These are phyloP conservation scores for Massarina eburnea DNA, from an alignment of 2,329 filamentous ascomycete species.

Conservation along the genomic window DNA sequence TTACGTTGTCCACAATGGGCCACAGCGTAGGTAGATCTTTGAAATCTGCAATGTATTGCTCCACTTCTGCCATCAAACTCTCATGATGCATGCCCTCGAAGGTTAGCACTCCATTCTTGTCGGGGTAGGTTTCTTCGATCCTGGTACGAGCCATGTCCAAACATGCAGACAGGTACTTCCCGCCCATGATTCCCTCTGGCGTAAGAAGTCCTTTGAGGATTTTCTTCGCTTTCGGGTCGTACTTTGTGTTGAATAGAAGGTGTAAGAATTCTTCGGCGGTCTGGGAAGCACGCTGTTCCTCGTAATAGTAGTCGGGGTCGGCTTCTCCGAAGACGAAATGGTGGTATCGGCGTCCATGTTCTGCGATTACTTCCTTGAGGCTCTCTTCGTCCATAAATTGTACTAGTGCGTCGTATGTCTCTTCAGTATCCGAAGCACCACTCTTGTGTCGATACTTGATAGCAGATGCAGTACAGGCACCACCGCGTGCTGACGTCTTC, in stretches of 20 bases:
- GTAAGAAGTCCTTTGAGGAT: conserved; percentile 1
- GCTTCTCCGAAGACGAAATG: conserved; percentile 10
- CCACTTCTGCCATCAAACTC: background rate
- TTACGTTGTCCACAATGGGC: conserved; percentile 7
- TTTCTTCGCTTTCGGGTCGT: conserved; percentile 2
- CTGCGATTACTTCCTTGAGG: conserved; percentile 6
- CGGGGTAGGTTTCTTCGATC: conserved; percentile 6
- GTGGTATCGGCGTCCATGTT: conserved; percentile 12
- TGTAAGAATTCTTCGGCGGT: conserved; percentile 7
- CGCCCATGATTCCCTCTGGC: background rate
- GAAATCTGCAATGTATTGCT: conserved; percentile 3
- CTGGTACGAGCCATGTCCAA: conserved; percentile 2
- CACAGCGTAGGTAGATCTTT: conserved; percentile 3
- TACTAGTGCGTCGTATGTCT: conserved; percentile 7
- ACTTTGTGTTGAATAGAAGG: conserved; percentile 2
- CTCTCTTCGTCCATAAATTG: conserved; percentile 11
- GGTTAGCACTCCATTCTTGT: background rate
- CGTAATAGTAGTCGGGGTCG: conserved; percentile 2
- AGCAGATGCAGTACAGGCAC: conserved; percentile 11
- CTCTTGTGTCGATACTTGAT: conserved; percentile 10
- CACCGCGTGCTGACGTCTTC: conserved; percentile 7
- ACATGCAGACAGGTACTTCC: background rate
- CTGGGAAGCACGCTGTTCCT: conserved; percentile 4
- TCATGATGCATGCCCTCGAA: conserved; percentile 1
- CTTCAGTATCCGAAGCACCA: conserved; percentile 1